phyloP scores from a whole-genome alignment of 768 basidiomycete species.

The Boletales sp. region DNA sequence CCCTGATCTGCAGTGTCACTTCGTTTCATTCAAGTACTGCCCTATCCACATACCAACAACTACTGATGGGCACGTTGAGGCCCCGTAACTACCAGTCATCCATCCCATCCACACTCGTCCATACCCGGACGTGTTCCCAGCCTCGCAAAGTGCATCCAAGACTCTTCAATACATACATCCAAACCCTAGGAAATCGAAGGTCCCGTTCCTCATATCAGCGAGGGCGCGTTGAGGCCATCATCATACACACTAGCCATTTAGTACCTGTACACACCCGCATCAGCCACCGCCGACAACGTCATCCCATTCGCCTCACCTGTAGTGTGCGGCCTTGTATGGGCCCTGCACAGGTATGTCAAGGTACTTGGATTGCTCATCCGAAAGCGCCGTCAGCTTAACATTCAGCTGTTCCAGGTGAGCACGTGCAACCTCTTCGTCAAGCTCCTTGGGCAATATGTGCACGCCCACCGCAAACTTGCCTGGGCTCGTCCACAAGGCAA shows the following conservation, averaged over 20 bases:
- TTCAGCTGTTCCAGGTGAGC: constrained; percentile 90
- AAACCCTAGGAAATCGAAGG: constrained; percentile 60
- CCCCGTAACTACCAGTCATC: constrained; percentile 23
- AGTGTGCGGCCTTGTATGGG: constrained; percentile 72
- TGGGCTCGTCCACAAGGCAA: constrained; percentile 93
- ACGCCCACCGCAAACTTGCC: constrained; percentile 95
- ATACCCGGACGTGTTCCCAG: constrained; percentile 12
- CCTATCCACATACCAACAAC: not conserved
- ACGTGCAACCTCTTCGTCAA: constrained; percentile 98
- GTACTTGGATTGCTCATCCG: constrained; percentile 77
- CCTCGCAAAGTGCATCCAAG: constrained; percentile 41
- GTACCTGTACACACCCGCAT: constrained; percentile 22
- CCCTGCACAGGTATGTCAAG: constrained; percentile 86
- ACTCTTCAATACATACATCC: constrained; percentile 51
- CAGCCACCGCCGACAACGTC: not conserved
- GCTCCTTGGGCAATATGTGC: constrained; percentile 97
- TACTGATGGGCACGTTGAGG: constrained; percentile 36
- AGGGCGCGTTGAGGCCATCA: constrained; percentile 77
- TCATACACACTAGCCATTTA: constrained; percentile 34
- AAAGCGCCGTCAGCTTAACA: constrained; percentile 86
- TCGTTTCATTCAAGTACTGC: constrained; percentile 12
- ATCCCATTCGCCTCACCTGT: constrained; percentile 41
- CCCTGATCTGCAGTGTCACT: constrained; percentile 3
- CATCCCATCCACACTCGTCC: not conserved
- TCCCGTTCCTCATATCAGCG: constrained; percentile 54